Conservation (phyloP, 2,329 filamentous ascomycete species). For the Aureobasidium pullulans region DNA sequence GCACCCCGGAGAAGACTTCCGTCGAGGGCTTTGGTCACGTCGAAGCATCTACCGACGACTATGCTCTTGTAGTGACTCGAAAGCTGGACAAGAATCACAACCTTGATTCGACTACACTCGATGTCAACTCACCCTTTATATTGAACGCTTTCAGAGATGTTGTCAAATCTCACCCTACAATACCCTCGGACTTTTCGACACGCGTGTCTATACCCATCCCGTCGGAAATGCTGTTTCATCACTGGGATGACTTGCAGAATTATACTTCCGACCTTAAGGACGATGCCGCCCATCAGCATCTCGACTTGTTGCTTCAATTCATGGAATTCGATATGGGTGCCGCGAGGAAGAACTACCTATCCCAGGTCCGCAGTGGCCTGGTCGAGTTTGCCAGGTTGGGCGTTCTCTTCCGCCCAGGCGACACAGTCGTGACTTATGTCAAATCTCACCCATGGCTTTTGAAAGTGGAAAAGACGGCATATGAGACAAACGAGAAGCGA, state of each 20-base stretch:
- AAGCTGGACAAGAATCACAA: neutral
- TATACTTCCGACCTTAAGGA: neutral
- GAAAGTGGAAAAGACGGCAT: neutral
- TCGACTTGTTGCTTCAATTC: neutral
- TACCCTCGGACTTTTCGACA: neutral
- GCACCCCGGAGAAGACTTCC: neutral
- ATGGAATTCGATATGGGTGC: constrained; percentile 1
- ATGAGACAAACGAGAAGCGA: neutral
- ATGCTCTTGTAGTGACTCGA: neutral
- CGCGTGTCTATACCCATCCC: neutral
- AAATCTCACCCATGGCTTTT: neutral
- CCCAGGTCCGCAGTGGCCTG: neutral
- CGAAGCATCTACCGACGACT: neutral
- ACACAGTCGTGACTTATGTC: neutral
- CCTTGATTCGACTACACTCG: neutral
- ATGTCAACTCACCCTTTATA: neutral
- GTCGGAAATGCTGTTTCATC: neutral
- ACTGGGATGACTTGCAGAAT: neutral
- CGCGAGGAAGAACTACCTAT: neutral
- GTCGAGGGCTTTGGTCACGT: neutral
- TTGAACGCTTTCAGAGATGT: neutral
- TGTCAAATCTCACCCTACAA: neutral
- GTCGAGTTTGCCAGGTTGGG: neutral
- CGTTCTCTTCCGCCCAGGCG: neutral
- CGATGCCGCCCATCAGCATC: neutral